These are phyloP conservation scores for Dryadomyces quercivorus DNA, from an alignment of 2,329 filamentous ascomycete genomes.

Conservation along the genomic window DNA sequence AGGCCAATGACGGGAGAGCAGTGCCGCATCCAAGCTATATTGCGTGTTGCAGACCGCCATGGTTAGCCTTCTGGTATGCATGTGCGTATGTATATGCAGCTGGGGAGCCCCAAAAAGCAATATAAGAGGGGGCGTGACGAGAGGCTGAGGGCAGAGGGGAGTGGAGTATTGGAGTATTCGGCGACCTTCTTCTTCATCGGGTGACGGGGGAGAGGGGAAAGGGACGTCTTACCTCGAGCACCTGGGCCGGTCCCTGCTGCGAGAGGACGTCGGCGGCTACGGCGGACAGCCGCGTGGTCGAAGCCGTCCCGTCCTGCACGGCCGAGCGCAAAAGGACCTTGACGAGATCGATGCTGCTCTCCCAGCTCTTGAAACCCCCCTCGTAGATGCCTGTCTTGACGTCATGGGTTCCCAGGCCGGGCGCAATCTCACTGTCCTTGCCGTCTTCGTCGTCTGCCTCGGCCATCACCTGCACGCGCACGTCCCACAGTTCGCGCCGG, in stretches of 20 bases:
- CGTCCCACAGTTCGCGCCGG: conserved; percentile 69
- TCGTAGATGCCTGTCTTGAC: conserved; percentile 75
- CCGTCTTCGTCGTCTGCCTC: conserved; percentile 51
- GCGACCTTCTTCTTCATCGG: not conserved
- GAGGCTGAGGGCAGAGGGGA: not conserved
- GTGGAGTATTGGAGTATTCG: not conserved
- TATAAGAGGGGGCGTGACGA: not conserved
- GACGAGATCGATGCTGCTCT: conserved; percentile 70
- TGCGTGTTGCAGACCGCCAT: not conserved
- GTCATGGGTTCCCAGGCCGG: conserved; percentile 54
- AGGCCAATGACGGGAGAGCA: conserved; percentile 57
- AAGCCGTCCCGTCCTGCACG: conserved; percentile 15
- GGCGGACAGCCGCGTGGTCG: conserved; percentile 10
- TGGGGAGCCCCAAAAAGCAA: conserved; percentile 11
- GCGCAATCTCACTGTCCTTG: conserved; percentile 25
- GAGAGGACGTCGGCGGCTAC: conserved; percentile 9
- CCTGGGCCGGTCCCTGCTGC: conserved; percentile 23
- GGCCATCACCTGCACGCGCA: conserved; percentile 70
- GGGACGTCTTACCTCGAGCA: conserved; percentile 38
- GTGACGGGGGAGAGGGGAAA: not conserved
- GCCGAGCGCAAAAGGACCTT: conserved; percentile 44
- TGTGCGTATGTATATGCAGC: conserved; percentile 2
- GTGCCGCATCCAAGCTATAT: conserved; percentile 64
- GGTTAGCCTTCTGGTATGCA: conserved; percentile 1
- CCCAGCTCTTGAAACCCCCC: conserved; percentile 83